Conservation (phyloP, 2,329 filamentous ascomycete species). For the Fusarium zealandicum region DNA sequence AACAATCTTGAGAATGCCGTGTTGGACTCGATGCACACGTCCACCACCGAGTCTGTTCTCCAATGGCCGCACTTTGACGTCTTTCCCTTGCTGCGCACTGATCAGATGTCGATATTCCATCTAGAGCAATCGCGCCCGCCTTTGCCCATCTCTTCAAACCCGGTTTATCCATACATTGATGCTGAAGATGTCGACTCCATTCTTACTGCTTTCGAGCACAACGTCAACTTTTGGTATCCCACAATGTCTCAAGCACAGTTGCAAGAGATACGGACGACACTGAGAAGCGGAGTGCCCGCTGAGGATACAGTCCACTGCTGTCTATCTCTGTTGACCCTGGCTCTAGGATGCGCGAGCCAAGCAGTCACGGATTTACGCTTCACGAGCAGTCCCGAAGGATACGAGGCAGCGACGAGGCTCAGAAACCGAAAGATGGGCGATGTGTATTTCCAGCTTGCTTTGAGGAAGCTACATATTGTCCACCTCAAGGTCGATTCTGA, state of each 20-base stretch:
- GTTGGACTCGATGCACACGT: constrained; percentile 58
- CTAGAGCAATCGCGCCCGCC: constrained; percentile 54
- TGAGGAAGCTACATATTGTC: constrained; percentile 55
- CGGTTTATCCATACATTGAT: constrained; percentile 53
- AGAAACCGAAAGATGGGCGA: constrained; percentile 49
- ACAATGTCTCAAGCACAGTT: constrained; percentile 54
- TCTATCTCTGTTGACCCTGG: constrained; percentile 55
- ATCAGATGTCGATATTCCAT: constrained; percentile 55
- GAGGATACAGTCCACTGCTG: constrained; percentile 51
- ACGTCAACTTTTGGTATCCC: constrained; percentile 62
- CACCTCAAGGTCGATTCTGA: constrained; percentile 56
- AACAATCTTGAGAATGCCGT: constrained; percentile 55
- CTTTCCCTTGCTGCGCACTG: constrained; percentile 52
- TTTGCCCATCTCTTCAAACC: constrained; percentile 44
- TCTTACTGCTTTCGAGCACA: constrained; percentile 53
- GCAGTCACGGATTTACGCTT: constrained; percentile 44
- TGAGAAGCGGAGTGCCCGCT: constrained; percentile 46
- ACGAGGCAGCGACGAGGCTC: constrained; percentile 43
- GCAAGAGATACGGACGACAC: constrained; percentile 41
- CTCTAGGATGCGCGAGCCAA: constrained; percentile 56
- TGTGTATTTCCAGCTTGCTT: constrained; percentile 55
- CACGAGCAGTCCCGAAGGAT: constrained; percentile 19
- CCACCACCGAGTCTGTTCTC: constrained; percentile 58
- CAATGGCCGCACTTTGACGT: constrained; percentile 59
- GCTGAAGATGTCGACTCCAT: constrained; percentile 52